Base-by-base conservation (phyloP, 1,284 basidiomycete species). In the Trichosporon inkin region DNA sequence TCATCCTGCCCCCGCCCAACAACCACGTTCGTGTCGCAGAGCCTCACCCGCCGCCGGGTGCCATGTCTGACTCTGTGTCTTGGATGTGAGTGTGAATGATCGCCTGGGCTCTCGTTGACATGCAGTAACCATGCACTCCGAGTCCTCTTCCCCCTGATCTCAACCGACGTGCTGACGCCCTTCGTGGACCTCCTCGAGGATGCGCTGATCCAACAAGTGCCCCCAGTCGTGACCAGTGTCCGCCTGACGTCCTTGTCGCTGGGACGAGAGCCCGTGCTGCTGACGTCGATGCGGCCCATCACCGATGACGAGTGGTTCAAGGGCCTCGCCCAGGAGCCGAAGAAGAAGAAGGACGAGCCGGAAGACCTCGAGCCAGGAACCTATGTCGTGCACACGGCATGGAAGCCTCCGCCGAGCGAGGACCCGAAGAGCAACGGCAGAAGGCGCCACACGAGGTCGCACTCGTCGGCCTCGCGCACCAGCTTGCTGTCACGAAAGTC, bases 151-250 rank as follows among this genome's bases (percentile, higher is more conserved):
- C 77, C 77, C 0, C 60, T 79, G 34, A 71, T 78, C 20, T 77
- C 76, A 3, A 76, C 76, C 13, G 74, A 78, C 57, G 65, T 78
- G n/a, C 67, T 79, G n/a, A 70, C 71, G 4, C 78, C 78, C 2
- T 76, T 78, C 53, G 69, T 80, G 32, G 78, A 80, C 60, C 66
- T 80, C 2, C 65, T 80, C 36, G 78, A 79, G 57, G 78, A 79
- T 55, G 77, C 77, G 1, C 65, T 79, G 47, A 67, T 74, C 14
- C 62, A 71, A 37, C 75, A 79, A 60, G 73, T 77, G 2, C 77
- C 77, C 0, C 73, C 77, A 0, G 66, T 77, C 11, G 70, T 79
- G 19, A 72, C 74, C 38, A 67, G 73, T 67, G 76, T 78, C 13
- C 71, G 77, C 14, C 60, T 77, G 11, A 64, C 68, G 1, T 73